Conservation (phyloP, 345 rosid genomes). For the Salix viminalis region DNA sequence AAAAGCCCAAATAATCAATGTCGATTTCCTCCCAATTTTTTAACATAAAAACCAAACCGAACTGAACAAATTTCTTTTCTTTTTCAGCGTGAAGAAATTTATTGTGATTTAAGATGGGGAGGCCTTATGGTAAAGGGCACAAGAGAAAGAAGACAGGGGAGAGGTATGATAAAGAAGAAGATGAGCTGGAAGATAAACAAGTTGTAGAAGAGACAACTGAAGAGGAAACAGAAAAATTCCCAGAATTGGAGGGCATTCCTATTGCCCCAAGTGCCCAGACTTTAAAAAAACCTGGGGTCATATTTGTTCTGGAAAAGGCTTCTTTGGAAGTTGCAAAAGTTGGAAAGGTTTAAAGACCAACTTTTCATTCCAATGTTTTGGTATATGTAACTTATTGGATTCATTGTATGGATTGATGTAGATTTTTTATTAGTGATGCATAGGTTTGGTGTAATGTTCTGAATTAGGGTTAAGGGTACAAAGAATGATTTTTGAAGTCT, state of each 20-base stretch:
- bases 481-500: too few species aligned
- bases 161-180: conserved; percentile 48
- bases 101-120: conserved; percentile 41
- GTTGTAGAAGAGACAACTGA: conserved; percentile 19
- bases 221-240: conserved; percentile 20
- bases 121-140: conserved; percentile 60
- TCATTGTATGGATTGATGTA: not conserved
- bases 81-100: conserved; percentile 1
- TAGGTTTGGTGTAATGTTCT: not conserved
- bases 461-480: too few species aligned
- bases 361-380: not conserved
- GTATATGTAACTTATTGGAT: not conserved
- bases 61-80: not conserved
- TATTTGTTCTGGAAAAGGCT: conserved; percentile 81
- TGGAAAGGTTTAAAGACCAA: conserved; percentile 56
- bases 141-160: conserved; percentile 61
- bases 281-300: conserved; percentile 37
- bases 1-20: too few species aligned
- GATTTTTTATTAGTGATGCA: not conserved
- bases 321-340: conserved; percentile 91
- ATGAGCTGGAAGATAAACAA: conserved; percentile 32
- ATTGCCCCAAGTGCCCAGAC: conserved; percentile 30
- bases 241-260: conserved; percentile 57
- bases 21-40: too few species aligned
- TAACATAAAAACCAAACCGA: too few species aligned